Percentiles rank a stretch among this genome's conserved stretches.
These are phyloP conservation scores for Hyaloperonospora arabidopsidis DNA, from an alignment of 352 stramenopile species.

Conservation along the genomic window DNA sequence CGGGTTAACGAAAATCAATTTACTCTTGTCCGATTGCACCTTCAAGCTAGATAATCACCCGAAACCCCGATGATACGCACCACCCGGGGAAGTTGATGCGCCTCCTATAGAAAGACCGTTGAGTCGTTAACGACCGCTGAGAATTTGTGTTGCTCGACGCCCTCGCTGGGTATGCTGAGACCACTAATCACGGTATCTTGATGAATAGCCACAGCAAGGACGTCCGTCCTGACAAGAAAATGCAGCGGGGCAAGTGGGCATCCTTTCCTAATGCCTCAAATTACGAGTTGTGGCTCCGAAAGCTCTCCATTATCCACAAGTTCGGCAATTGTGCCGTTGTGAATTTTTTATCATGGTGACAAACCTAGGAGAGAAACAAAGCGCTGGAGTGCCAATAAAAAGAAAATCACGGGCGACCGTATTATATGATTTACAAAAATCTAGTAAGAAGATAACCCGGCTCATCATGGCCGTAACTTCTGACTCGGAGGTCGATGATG, in stretches of 20 bases:
- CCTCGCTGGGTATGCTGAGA: background rate
- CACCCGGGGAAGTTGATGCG: too few relatives aligned
- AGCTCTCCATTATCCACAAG: background rate
- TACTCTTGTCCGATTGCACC: background rate
- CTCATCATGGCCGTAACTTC: background rate
- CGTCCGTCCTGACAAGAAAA: background rate
- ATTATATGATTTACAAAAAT: conserved; percentile 7
- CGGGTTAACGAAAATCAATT: background rate
- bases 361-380: background rate
- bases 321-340: too few relatives aligned
- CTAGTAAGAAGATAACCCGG: conserved; percentile 2
- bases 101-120: too few relatives aligned
- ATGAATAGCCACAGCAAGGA: background rate
- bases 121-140: background rate
- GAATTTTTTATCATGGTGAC: background rate
- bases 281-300: background rate
- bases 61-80: too few relatives aligned
- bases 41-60: too few relatives aligned
- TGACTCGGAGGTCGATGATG: background rate
- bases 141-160: background rate
- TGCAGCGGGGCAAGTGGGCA: background rate
- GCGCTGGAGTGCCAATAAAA: background rate
- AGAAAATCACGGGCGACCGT: conserved; percentile 2
- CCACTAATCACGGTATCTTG: background rate
- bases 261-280: background rate